Evolutionary conservation across 1,284 basidiomycete genomes (phyloP).

Genomic region (Ceraceosorus guamensis): DNA sequence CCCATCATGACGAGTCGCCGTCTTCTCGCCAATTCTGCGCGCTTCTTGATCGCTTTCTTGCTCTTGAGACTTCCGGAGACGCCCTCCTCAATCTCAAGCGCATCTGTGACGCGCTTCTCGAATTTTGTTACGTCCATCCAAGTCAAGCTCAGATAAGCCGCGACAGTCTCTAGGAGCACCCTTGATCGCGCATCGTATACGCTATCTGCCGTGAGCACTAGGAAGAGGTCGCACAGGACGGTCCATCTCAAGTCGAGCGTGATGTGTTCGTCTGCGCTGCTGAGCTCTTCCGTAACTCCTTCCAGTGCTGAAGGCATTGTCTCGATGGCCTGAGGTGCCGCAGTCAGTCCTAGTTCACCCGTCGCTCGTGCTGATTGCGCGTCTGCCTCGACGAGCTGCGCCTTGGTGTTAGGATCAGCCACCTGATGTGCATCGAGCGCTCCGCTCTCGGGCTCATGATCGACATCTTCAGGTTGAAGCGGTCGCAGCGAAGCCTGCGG

Average conservation of each 20-base stretch:
- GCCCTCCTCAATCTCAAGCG: conserved; percentile 46
- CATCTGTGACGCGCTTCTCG: conserved; percentile 46
- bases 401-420: conserved; percentile 41
- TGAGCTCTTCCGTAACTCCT: conserved; percentile 45
- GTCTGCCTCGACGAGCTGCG: conserved; percentile 22
- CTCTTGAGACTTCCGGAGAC: conserved; percentile 32
- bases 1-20: conserved; percentile 46
- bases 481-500: not conserved
- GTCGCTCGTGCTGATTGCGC: conserved; percentile 14
- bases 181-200: conserved; percentile 46
- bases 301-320: conserved; percentile 36
- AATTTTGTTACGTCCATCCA: conserved; percentile 49
- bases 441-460: not conserved
- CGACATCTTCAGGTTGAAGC: not conserved
- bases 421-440: conserved; percentile 7
- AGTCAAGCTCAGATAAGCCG: conserved; percentile 36
- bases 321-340: conserved; percentile 29
- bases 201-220: conserved; percentile 46
- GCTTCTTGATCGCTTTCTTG: conserved; percentile 22
- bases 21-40: conserved; percentile 29
- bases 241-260: conserved; percentile 48
- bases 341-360: conserved; percentile 29
- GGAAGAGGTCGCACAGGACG: conserved; percentile 46
- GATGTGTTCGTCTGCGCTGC: conserved; percentile 38
- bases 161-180: conserved; percentile 42